A percentile compares a stretch with the other conserved stretches of the same genome.
Conservation (phyloP, 2,329 filamentous ascomycete species). For the Phoma sp. region DNA sequence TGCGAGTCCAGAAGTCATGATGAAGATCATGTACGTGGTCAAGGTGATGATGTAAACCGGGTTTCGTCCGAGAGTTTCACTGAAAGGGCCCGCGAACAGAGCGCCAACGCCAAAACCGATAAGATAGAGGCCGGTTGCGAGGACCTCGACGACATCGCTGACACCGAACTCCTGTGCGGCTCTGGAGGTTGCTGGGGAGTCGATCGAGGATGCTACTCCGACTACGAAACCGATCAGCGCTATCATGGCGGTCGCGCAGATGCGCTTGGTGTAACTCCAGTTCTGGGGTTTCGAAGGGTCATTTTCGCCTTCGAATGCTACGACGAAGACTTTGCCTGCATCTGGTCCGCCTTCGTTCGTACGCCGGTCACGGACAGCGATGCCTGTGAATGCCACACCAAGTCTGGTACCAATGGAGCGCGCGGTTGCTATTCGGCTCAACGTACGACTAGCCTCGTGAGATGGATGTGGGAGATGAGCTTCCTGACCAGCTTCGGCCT, state of each 20-base stretch:
- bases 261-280: slow-evolving; percentile 38
- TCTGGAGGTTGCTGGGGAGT: slow-evolving; percentile 56
- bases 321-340: slow-evolving; percentile 48
- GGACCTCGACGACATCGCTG: slow-evolving; percentile 51
- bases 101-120: slow-evolving; percentile 56
- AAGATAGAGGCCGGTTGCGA: slow-evolving; percentile 57
- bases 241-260: slow-evolving; percentile 46
- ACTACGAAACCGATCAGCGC: slow-evolving; percentile 56
- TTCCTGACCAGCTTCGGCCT: background rate
- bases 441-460: background rate
- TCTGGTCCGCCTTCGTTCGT: slow-evolving; percentile 43
- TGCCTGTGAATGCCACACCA: slow-evolving; percentile 44
- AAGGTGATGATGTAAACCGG: slow-evolving; percentile 48
- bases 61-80: slow-evolving; percentile 52
- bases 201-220: slow-evolving; percentile 60
- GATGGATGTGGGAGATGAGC: background rate
- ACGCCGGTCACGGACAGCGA: slow-evolving; percentile 44
- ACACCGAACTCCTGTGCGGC: slow-evolving; percentile 58
- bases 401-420: slow-evolving; percentile 42
- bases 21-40: slow-evolving; percentile 40
- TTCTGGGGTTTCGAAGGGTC: slow-evolving; percentile 49
- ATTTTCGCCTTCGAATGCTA: slow-evolving; percentile 45
- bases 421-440: slow-evolving; percentile 28
- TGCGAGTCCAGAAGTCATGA: slow-evolving; percentile 40
- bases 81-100: slow-evolving; percentile 53